Evolutionary conservation across 306 rosid genomes (phyloP).

Genomic region (Cucurbita argyrosperma): DNA sequence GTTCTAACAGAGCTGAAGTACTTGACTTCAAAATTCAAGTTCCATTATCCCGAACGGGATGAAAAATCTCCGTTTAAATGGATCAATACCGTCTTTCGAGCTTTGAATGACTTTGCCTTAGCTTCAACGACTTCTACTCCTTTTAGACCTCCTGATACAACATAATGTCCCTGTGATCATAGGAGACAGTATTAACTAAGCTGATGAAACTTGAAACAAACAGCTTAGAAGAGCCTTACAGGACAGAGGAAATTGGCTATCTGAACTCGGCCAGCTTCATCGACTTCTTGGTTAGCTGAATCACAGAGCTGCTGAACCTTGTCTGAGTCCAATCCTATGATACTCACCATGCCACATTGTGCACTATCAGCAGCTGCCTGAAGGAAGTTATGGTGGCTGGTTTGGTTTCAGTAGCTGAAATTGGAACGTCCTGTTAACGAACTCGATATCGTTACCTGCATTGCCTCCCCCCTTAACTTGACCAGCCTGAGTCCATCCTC

Average conservation of each 20-base stretch:
- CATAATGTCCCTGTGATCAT: slow-evolving; percentile 76
- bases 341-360: slow-evolving; percentile 82
- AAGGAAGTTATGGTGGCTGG: slow-evolving; percentile 4
- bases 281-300: slow-evolving; percentile 87
- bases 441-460: slow-evolving; percentile 57
- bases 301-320: slow-evolving; percentile 88
- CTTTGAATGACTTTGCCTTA: slow-evolving; percentile 97
- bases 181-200: not conserved
- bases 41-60: not conserved
- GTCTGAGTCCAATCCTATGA: slow-evolving; percentile 82
- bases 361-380: slow-evolving; percentile 90
- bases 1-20: not conserved
- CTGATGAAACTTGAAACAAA: not conserved
- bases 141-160: slow-evolving; percentile 91
- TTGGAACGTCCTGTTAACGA: slow-evolving; percentile 4
- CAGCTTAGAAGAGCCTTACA: slow-evolving; percentile 37
- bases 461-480: slow-evolving; percentile 93
- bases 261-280: slow-evolving; percentile 69
- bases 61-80: too few relatives aligned
- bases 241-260: slow-evolving; percentile 89
- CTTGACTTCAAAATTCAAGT: not conserved
- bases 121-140: slow-evolving; percentile 85
- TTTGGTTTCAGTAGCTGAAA: not conserved
- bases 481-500: slow-evolving; percentile 98
- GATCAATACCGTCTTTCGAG: slow-evolving; percentile 79